Percentiles rank a stretch among this genome's conserved stretches.
Conservation (phyloP, 345 rosid genomes). For the Eucalyptus regnans region DNA sequence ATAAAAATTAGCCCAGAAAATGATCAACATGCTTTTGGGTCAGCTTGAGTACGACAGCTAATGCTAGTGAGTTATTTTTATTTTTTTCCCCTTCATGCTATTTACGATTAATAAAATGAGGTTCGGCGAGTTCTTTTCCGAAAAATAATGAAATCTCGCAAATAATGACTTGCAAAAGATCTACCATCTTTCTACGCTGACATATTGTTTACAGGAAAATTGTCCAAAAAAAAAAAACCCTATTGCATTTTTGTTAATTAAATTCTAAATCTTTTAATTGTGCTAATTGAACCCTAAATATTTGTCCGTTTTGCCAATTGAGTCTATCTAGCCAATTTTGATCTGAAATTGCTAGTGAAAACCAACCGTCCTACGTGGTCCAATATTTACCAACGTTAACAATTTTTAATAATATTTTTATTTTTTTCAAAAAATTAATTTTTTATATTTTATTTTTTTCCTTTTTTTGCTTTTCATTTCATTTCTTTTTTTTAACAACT, state of each 20-base stretch:
- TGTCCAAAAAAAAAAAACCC: too few relatives aligned
- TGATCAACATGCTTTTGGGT: not conserved
- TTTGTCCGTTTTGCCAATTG: accelerated
- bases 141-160: not conserved
- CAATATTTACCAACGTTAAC: accelerated
- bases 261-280: too few relatives aligned
- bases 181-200: not conserved
- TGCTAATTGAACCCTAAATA: too few relatives aligned
- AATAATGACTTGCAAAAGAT: not conserved
- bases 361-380: accelerated
- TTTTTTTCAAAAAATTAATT: too few relatives aligned
- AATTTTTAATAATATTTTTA: too few relatives aligned
- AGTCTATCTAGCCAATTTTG: too few relatives aligned
- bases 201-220: not conserved
- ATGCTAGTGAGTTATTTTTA: not conserved
- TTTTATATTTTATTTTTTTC: too few relatives aligned
- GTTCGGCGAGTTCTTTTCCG: not conserved
- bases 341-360: accelerated
- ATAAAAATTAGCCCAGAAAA: not conserved
- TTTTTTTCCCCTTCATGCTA: not conserved
- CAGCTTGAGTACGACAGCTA: not conserved
- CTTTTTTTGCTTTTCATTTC: too few relatives aligned
- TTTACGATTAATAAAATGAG: not conserved
- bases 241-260: too few relatives aligned
- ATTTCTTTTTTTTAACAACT: too few relatives aligned